Evolutionary conservation across 139 green algal species (phyloP).

Genomic region (Chlorella sp.): DNA sequence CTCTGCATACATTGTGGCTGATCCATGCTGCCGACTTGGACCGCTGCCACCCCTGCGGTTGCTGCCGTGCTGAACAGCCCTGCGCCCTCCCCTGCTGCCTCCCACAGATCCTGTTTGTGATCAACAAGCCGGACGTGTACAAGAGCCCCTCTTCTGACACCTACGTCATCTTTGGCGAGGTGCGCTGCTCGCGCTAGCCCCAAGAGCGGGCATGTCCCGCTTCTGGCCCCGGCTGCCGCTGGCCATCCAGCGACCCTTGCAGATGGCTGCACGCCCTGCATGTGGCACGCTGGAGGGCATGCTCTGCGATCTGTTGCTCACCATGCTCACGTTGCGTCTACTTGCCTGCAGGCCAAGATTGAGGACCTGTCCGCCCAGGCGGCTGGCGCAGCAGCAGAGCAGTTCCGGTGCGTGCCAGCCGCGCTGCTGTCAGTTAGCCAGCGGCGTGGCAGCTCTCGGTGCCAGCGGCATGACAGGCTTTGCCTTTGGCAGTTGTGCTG

Average conservation of each 20-base stretch:
- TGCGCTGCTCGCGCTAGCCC: background rate
- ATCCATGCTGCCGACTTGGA: too few species aligned
- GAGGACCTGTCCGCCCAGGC: slow-evolving; percentile 95
- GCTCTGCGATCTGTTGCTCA: too few species aligned
- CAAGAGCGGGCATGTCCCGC: too few species aligned
- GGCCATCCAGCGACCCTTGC: too few species aligned
- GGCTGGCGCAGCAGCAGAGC: slow-evolving; percentile 82
- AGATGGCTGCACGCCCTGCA: too few species aligned
- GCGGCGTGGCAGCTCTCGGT: background rate
- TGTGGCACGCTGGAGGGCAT: too few species aligned
- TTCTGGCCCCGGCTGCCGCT: too few species aligned
- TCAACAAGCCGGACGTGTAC: slow-evolving; percentile 97
- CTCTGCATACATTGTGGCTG: too few species aligned
- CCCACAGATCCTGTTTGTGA: slow-evolving; percentile 97
- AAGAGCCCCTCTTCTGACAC: slow-evolving; percentile 96
- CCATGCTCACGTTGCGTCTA: too few species aligned
- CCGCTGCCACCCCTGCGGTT: too few species aligned
- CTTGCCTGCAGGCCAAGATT: slow-evolving; percentile 86
- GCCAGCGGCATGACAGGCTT: background rate
- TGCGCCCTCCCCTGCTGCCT: background rate
- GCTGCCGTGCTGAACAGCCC: background rate
- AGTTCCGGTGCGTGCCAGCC: slow-evolving; percentile 68
- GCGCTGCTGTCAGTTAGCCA: background rate
- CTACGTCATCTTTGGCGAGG: slow-evolving; percentile 99
- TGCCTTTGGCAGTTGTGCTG: background rate